Percentiles rank a stretch among this genome's conserved stretches.
These are phyloP conservation scores for Penicillium taxi DNA, from an alignment of 495 filamentous ascomycete genomes.

Conservation along the genomic window DNA sequence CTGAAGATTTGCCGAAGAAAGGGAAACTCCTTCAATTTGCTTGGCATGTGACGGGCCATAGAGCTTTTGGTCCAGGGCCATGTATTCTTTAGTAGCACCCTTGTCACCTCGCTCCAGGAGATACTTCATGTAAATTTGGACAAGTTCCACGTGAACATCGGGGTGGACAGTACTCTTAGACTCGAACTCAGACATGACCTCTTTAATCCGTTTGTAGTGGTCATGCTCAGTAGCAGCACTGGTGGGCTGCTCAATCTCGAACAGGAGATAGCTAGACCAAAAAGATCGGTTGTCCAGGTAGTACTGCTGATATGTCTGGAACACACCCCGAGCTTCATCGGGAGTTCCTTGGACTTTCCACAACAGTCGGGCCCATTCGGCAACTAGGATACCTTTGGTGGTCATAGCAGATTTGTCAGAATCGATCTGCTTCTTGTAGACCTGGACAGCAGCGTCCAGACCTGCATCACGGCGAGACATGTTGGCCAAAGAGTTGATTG, in stretches of 20 bases:
- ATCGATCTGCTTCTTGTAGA: constrained; percentile 76
- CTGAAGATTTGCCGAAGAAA: no score
- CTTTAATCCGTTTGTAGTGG: constrained; percentile 67
- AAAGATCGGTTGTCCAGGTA: constrained; percentile 85
- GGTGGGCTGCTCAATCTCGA: constrained; percentile 85
- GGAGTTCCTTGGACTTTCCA: constrained; percentile 85
- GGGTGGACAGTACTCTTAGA: constrained; percentile 64
- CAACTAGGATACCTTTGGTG: constrained; percentile 78
- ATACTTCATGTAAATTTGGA: constrained; percentile 73
- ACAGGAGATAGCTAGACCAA: constrained; percentile 82
- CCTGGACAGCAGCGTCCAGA: constrained; percentile 76
- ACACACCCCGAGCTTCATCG: constrained; percentile 81
- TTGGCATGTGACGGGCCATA: constrained; percentile 58
- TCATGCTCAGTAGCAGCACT: constrained; percentile 52
- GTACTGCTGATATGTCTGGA: constrained; percentile 71
- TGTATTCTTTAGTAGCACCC: constrained; percentile 76
- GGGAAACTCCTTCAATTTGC: no score
- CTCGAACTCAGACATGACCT: constrained; percentile 71
- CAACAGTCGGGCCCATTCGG: constrained; percentile 80
- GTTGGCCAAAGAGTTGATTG: constrained; percentile 83
- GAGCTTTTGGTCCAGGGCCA: constrained; percentile 75
- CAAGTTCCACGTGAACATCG: constrained; percentile 64
- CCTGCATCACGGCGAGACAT: constrained; percentile 76
- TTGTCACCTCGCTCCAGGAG: constrained; percentile 78
- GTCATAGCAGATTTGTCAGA: constrained; percentile 61